Percentiles rank a stretch among this genome's conserved stretches.
phyloP scores from a whole-genome alignment of 768 basidiomycete genomes.

The Hericium alpestre region DNA sequence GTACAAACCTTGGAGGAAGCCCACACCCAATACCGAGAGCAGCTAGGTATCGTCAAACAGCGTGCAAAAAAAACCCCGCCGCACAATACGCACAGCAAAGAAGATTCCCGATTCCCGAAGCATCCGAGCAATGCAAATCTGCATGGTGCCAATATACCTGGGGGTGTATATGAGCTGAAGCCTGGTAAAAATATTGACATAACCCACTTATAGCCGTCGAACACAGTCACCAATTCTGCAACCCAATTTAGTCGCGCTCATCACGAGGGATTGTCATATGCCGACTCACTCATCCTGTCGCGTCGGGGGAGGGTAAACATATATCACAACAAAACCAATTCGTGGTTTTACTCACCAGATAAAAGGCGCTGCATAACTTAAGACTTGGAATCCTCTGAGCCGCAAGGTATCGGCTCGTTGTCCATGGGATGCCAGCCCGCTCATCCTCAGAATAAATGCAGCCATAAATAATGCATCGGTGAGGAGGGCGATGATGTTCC shows the following conservation, averaged over 20 bases:
- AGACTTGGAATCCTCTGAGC: slow-evolving; percentile 73
- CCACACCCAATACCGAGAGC: slow-evolving; percentile 70
- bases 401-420: slow-evolving; percentile 30
- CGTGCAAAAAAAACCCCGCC: not conserved
- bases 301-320: not conserved
- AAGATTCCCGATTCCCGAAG: slow-evolving; percentile 86
- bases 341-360: slow-evolving; percentile 54
- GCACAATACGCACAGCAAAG: slow-evolving; percentile 52
- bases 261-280: not conserved
- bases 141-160: slow-evolving; percentile 85
- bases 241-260: not conserved
- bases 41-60: slow-evolving; percentile 33
- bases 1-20: slow-evolving; percentile 80
- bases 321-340: not conserved
- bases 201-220: slow-evolving; percentile 68
- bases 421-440: slow-evolving; percentile 33
- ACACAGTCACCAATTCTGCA: slow-evolving; percentile 70
- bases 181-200: not conserved
- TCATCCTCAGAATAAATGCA: slow-evolving; percentile 66
- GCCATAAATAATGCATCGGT: slow-evolving; percentile 65
- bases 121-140: slow-evolving; percentile 90
- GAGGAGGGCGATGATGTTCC: slow-evolving; percentile 58
- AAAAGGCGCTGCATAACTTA: slow-evolving; percentile 81
- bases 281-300: slow-evolving; percentile 60
- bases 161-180: not conserved